These are phyloP conservation scores for Fusarium globosum DNA, from an alignment of 2,329 filamentous ascomycete species.

Conservation along the genomic window DNA sequence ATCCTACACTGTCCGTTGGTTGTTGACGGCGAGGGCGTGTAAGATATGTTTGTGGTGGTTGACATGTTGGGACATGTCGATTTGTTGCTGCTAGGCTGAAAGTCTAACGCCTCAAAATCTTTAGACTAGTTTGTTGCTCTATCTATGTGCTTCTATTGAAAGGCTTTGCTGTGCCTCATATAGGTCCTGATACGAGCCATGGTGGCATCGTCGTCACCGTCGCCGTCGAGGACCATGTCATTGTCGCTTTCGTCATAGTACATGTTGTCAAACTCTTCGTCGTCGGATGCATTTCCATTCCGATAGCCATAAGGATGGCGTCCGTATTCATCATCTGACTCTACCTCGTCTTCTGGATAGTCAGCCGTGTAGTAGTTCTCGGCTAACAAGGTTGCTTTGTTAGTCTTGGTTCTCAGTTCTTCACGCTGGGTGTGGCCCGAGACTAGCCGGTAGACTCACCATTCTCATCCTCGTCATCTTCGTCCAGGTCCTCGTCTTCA, in stretches of 20 bases:
- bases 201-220: slow-evolving; percentile 50
- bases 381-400: slow-evolving; percentile 55
- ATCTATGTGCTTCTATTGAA: slow-evolving; percentile 31
- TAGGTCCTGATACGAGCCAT: slow-evolving; percentile 55
- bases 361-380: slow-evolving; percentile 84
- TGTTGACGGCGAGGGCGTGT: background rate
- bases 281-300: slow-evolving; percentile 64
- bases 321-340: slow-evolving; percentile 68
- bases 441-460: slow-evolving; percentile 54
- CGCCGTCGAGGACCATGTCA: slow-evolving; percentile 52
- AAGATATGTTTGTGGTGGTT: slow-evolving; percentile 7
- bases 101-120: slow-evolving; percentile 32
- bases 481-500: slow-evolving; percentile 69
- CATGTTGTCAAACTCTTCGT: slow-evolving; percentile 63
- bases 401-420: slow-evolving; percentile 18
- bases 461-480: slow-evolving; percentile 74
- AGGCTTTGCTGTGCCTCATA: slow-evolving; percentile 50
- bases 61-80: background rate
- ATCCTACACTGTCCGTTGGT: slow-evolving; percentile 6
- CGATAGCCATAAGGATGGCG: slow-evolving; percentile 66
- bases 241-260: slow-evolving; percentile 52
- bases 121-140: slow-evolving; percentile 1
- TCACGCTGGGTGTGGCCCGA: background rate
- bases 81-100: slow-evolving; percentile 14
- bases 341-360: slow-evolving; percentile 83